Conservation (phyloP, 371 early-diverging fungal genomes). For the Mucor lusitanicus region DNA sequence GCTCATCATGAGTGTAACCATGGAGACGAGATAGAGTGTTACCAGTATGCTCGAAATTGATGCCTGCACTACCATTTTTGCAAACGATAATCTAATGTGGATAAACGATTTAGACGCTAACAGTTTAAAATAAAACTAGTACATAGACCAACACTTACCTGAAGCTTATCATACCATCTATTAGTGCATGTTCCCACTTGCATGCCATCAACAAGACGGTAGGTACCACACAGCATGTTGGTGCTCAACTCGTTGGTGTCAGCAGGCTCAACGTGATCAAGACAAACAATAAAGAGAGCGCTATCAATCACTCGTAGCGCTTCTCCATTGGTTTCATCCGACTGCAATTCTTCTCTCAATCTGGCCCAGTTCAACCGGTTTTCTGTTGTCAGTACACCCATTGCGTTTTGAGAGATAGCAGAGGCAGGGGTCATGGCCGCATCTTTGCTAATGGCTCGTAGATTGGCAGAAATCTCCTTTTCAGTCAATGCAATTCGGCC, state of each 20-base stretch:
- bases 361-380: constrained; percentile 77
- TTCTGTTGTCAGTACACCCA: constrained; percentile 70
- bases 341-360: constrained; percentile 41
- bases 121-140: not conserved
- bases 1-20: not conserved
- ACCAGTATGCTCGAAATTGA: constrained; percentile 66
- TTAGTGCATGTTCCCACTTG: constrained; percentile 65
- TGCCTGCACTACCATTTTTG: constrained; percentile 62
- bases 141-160: constrained; percentile 40
- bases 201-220: constrained; percentile 51
- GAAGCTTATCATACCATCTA: constrained; percentile 64
- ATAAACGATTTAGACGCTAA: not conserved
- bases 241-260: constrained; percentile 49
- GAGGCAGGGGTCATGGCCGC: constrained; percentile 38
- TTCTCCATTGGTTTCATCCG: constrained; percentile 54
- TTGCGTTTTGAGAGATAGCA: constrained; percentile 50
- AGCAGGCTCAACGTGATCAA: constrained; percentile 69
- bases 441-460: constrained; percentile 46
- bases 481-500: constrained; percentile 44
- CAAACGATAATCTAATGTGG: constrained; percentile 55
- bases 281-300: constrained; percentile 80
- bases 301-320: constrained; percentile 66
- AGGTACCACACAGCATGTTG: constrained; percentile 63
- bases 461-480: constrained; percentile 52
- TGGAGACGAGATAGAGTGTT: not conserved